These are phyloP conservation scores for Candida peoriensis DNA, from an alignment of 805 yeast genomes.

Conservation along the genomic window DNA sequence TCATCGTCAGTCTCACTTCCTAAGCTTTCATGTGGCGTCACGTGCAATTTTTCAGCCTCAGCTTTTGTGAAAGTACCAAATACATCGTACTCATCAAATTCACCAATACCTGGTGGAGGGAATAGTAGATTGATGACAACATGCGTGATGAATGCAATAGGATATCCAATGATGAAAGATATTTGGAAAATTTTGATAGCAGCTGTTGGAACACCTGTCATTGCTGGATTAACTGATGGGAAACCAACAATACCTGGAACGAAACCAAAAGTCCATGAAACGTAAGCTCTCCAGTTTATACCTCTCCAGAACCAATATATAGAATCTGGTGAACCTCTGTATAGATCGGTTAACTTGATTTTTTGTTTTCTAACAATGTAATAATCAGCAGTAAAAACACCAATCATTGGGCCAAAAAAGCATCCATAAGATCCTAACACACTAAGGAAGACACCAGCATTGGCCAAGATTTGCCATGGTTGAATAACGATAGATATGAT, in stretches of 20 bases:
- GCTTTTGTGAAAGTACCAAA: conserved; percentile 29
- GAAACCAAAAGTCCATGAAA: conserved; percentile 34
- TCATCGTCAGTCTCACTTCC: conserved; percentile 3
- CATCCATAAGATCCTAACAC: conserved; percentile 27
- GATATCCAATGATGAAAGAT: conserved; percentile 24
- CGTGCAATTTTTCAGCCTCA: conserved; percentile 29
- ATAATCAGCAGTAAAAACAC: conserved; percentile 32
- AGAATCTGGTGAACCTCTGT: conserved; percentile 27
- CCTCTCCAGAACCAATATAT: conserved; percentile 41
- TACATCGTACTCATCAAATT: conserved; percentile 28
- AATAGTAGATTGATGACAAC: conserved; percentile 19
- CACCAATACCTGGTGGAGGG: conserved; percentile 27
- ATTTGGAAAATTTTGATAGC: conserved; percentile 24
- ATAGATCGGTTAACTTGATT: conserved; percentile 37
- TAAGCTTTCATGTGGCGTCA: conserved; percentile 22
- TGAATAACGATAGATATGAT: conserved; percentile 63
- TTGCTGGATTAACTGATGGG: conserved; percentile 24
- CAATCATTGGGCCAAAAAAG: conserved; percentile 41
- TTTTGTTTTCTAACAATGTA: conserved; percentile 32
- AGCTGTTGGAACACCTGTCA: conserved; percentile 22
- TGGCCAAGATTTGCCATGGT: conserved; percentile 53
- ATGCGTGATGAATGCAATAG: conserved; percentile 21
- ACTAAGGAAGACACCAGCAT: conserved; percentile 20
- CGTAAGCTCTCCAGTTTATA: conserved; percentile 36
- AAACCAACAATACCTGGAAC: conserved; percentile 41